Base-by-base conservation (phyloP, 805 yeast species). In the Candida arabinofermentans region DNA sequence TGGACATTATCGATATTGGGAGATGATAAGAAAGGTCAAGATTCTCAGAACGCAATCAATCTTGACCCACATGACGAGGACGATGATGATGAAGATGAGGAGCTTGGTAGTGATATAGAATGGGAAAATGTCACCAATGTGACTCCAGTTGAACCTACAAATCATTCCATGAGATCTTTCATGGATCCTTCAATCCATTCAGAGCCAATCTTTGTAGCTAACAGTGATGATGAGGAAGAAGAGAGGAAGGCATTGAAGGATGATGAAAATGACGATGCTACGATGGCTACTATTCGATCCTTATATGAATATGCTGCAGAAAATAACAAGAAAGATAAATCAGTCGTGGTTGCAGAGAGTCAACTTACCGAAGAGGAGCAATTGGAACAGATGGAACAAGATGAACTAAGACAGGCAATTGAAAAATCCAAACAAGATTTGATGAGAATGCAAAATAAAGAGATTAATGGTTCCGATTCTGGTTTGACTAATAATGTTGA, bases 81-180 rank as follows among this genome's bases (percentile, higher is more conserved):
- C 2, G 43, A 52, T 26, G 47, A 48, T 3, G 43, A 36, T 26
- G 47, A 42, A 27, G 75, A 69, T 12, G 65, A 59, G 14, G 70
- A 29, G 4, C 18, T 29, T 7, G 32, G 64, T 17, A 70, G 61
- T 14, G 81, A 72, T 6, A 66, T 71, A 22, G 89, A 81, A 32
- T 81, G 86, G 81, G 90, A 85, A 52, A 95, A 86, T 48, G 84
- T 85, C 36, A 19, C n/a, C 12, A n/a, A 23, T 8, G 12, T 19
- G 12, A 18, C 5, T 10, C 9, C 24, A 6, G 5, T 13, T 23
- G 17, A 33, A 8, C 23, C 34, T 5, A 23, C 41, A 5, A 14
- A 35, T 12, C 43, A 34, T 21, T 33, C 24, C 23, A 42, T 44
- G 42, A 46, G 38, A n/a, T 45, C 50, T 3, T 46, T 46, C 23